These are phyloP conservation scores for Zymoseptoria passerinii DNA, from an alignment of 2,329 filamentous ascomycete species.

Conservation along the genomic window DNA sequence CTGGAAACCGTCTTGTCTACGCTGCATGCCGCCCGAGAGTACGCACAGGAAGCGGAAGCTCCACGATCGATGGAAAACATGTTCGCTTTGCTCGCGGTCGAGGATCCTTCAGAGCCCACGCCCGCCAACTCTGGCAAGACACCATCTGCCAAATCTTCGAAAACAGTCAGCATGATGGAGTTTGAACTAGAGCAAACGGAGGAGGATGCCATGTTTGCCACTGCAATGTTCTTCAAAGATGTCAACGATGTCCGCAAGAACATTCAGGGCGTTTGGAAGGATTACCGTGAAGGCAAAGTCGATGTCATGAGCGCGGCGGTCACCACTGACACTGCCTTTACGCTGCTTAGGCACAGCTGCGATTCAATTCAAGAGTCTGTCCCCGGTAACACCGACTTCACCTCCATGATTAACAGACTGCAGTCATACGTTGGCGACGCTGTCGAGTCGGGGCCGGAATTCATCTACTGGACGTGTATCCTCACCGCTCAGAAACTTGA, in stretches of 20 bases:
- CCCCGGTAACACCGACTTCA: not conserved
- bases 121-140: not conserved
- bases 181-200: not conserved
- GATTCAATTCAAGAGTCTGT: not conserved
- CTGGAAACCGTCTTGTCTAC: slow-evolving; percentile 1
- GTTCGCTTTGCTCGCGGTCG: slow-evolving; percentile 1
- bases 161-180: not conserved
- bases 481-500: not conserved
- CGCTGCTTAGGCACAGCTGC: slow-evolving; percentile 1
- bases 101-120: not conserved
- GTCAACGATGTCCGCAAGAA: slow-evolving; percentile 3
- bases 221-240: slow-evolving; percentile 6
- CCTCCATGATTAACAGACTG: not conserved
- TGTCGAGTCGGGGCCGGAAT: not conserved
- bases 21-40: not conserved
- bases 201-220: not conserved
- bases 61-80: not conserved
- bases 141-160: not conserved
- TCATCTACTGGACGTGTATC: slow-evolving; percentile 1
- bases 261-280: slow-evolving; percentile 1
- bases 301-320: slow-evolving; percentile 5
- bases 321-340: slow-evolving; percentile 6
- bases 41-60: not conserved
- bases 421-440: not conserved
- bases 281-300: slow-evolving; percentile 2